phyloP scores from a whole-genome alignment of 208 protist genomes.

The Trypanosoma congolense region DNA sequence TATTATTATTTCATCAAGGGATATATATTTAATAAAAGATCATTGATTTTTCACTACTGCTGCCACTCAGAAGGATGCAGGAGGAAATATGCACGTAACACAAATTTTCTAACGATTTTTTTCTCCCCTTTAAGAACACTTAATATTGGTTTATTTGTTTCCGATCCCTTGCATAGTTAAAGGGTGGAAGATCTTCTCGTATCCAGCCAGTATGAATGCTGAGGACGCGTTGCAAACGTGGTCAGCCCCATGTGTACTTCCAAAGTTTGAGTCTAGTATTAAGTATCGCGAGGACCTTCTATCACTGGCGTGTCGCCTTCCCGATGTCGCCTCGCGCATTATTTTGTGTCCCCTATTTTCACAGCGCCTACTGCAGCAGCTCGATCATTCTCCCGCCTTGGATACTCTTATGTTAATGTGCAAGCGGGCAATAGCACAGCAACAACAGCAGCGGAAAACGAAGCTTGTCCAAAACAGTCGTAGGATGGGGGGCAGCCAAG shows the following conservation, averaged over 20 bases:
- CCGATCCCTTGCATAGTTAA: too few relatives aligned
- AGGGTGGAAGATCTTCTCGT: constrained; percentile 2
- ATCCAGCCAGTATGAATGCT: constrained; percentile 8
- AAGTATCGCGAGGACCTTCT: constrained; percentile 28
- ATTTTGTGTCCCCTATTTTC: constrained; percentile 60
- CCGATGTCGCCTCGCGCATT: constrained; percentile 59
- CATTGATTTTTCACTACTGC: too few relatives aligned
- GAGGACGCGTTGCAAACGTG: constrained; percentile 49
- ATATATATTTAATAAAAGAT: too few relatives aligned
- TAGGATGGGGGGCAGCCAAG: too few relatives aligned
- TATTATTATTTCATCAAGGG: too few relatives aligned
- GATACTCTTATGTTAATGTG: constrained; percentile 33
- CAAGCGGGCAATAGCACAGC: constrained; percentile 27
- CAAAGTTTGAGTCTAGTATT: constrained; percentile 37
- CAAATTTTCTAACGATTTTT: too few relatives aligned
- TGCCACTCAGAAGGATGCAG: too few relatives aligned
- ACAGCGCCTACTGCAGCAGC: constrained; percentile 24
- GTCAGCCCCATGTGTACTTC: constrained; percentile 40
- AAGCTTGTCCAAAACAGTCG: too few relatives aligned
- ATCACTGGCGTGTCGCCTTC: constrained; percentile 34
- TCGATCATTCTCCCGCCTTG: constrained; percentile 15
- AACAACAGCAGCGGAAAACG: constrained; percentile 15
- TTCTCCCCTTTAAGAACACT: too few relatives aligned
- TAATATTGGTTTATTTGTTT: too few relatives aligned
- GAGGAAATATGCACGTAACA: too few relatives aligned